Evolutionary conservation across 306 rosid genomes (phyloP), one percentile per base, ranked within the genome.

Genomic region (Prunus kanzakura): DNA sequence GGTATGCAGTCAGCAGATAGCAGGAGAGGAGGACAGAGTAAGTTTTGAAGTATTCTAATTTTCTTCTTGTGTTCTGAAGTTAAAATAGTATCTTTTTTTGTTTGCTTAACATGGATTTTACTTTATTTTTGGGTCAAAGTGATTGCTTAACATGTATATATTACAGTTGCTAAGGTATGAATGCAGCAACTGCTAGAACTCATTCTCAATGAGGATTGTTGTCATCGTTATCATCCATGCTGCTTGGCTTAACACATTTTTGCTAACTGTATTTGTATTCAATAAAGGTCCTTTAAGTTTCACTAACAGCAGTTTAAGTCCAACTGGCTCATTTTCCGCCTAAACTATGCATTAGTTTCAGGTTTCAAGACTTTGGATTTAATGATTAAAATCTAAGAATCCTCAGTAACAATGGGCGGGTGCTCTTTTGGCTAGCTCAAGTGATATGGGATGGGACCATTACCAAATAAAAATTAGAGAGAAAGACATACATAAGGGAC

Each of bases 1-100:
- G 60, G 16, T 23, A 6, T 56, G 4, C 57, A 11, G 19, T 71
- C 16, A 19, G 55, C 47, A 69, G 61, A 32, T 71, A 43, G 25
- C 47, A 52, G 52, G 49, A 56, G 68, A 46, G 20, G 65, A 66
- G 45, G 52, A 73, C 16, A 47, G 60, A 47, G 45, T 57, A 62
- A 72, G 67, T n/a, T 25, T 30, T 55, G 63, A 45, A 55, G 63
- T 46, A 3, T 58, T 67, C n/a, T 8, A 29, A 32, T 20, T 63
- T 54, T 75, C 75, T 67, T 79, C 38, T 41, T 61, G 23, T 54
- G 30, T 38, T 25, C 49, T 51, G 45, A n/a, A n/a, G 69, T 62
- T 47, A 63, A 46, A 45, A 45, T 32, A 43, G 73, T 72, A 29
- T 55, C 52, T 64, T 30, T 60, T 20, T 1, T 81, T 18, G 70